These are phyloP conservation scores for Canna indica DNA, from an alignment of 176 grass and related monocot species.

Conservation along the genomic window DNA sequence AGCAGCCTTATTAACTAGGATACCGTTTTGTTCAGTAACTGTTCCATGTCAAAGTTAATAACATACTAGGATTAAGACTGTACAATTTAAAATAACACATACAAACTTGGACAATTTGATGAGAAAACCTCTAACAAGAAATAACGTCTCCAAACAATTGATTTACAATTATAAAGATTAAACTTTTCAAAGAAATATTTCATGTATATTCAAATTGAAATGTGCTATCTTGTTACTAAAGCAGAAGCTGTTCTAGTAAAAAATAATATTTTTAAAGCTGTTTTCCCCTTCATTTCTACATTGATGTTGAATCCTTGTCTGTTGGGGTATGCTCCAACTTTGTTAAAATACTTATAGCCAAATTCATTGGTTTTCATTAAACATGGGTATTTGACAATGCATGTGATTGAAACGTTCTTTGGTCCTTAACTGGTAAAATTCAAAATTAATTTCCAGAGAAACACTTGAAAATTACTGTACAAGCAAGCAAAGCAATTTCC, in stretches of 20 bases:
- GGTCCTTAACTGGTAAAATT: neutral
- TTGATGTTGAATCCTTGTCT: neutral
- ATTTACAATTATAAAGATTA: neutral
- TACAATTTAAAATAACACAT: neutral
- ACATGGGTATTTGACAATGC: neutral
- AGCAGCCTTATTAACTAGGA: too few relatives aligned
- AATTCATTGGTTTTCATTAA: neutral
- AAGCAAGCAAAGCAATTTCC: neutral
- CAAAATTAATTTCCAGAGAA: neutral
- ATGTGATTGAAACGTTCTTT: neutral
- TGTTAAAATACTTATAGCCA: neutral
- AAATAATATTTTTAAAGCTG: too few relatives aligned
- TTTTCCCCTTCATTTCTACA: too few relatives aligned
- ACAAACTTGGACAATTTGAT: neutral
- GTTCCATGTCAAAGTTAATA: too few relatives aligned
- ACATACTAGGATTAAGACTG: too few relatives aligned
- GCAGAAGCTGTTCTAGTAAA: too few relatives aligned
- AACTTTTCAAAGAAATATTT: neutral
- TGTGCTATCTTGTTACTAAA: too few relatives aligned
- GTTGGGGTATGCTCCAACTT: neutral
- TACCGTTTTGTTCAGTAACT: too few relatives aligned
- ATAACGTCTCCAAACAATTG: too few relatives aligned
- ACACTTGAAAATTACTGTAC: neutral
- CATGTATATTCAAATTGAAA: too few relatives aligned
- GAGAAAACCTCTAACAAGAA: neutral